Evolutionary conservation across 2,329 filamentous ascomycete species (phyloP), one percentile per base, ranked within the genome.

Genomic region (Didymella exigua): DNA sequence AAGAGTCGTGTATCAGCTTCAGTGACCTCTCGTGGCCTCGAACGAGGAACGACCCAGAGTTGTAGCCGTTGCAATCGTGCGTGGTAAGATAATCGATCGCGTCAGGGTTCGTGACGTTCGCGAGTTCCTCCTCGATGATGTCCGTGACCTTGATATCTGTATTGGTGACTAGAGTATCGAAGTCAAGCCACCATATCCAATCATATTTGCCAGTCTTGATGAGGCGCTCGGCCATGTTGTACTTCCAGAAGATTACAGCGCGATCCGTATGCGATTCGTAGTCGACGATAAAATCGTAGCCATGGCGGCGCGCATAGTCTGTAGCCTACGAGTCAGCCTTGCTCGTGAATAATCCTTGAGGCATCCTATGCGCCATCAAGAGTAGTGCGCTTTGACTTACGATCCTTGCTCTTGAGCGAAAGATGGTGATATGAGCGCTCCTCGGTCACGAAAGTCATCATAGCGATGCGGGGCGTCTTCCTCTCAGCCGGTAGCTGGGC

Each of bases 121-220:
- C 54, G 11, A 77, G 59, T 11, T 65, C 65, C 14, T 75, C 69
- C 10, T 68, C 54, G 34, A 78, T 72, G 42, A 78, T 67, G 40
- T 75, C 67, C 8, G 67, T 61, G 23, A 78, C 40, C 37, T 67
- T 69, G 53, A 73, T 70, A 4, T 67, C 61, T 14, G 73, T 75
- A 46, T 77, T 76, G 13, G 73, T 78, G 56, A 78, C 70, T 14
- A 78, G 60, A 0, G 74, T 76, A 56, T 78, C 75, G 37, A 75
- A 76, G 57, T 78, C 75, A 9, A 77, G 58, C 74, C 75, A 77
- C 76, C 76, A 78, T 18, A 78, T 68, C 76, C 76, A 78, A 49
- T 77, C 73, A 52, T 73, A 72, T 53, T 69, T 70, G 34, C 60
- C 58, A 6, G 63, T 57, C 27, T 70, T 69, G 57, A 75, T 66